These are phyloP conservation scores for Starmerella etchellsii DNA, from an alignment of 805 yeast species.

Conservation along the genomic window DNA sequence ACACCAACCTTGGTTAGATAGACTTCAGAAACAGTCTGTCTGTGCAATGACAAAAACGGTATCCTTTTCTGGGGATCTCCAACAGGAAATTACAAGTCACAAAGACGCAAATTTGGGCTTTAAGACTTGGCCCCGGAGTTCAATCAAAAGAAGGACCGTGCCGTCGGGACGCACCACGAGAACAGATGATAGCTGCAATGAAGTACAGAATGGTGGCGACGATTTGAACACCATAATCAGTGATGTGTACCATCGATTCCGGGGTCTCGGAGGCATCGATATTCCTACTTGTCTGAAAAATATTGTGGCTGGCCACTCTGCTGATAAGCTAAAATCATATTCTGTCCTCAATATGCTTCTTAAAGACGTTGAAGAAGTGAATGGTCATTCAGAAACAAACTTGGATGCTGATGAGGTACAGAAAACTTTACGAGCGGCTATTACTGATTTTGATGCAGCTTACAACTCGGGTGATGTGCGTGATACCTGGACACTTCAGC, in stretches of 20 bases:
- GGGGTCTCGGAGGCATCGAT: not conserved
- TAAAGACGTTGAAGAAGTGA: not conserved
- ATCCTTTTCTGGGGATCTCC: not conserved
- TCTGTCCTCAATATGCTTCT: conserved; percentile 9
- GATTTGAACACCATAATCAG: not conserved
- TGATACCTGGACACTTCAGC: conserved; percentile 13
- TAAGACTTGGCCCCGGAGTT: conserved; percentile 1
- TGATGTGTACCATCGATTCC: conserved; percentile 2
- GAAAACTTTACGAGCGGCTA: not conserved
- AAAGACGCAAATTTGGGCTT: not conserved
- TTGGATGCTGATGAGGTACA: not conserved
- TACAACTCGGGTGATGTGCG: conserved; percentile 5
- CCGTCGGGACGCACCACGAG: too few species aligned
- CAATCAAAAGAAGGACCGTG: not conserved
- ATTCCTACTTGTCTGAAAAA: not conserved
- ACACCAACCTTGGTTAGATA: too few species aligned
- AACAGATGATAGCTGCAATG: too few species aligned
- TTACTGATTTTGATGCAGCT: not conserved
- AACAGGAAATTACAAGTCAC: not conserved
- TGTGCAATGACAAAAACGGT: not conserved
- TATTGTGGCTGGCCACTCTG: conserved; percentile 2
- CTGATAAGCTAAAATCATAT: conserved; percentile 1
- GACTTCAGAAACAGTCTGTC: not conserved
- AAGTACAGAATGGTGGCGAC: too few species aligned
- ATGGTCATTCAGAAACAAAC: not conserved